Percentiles rank a stretch among this genome's conserved stretches.
Evolutionary conservation across 257 asterid species (phyloP).

Genomic region (Solanum megistacrolobum): DNA sequence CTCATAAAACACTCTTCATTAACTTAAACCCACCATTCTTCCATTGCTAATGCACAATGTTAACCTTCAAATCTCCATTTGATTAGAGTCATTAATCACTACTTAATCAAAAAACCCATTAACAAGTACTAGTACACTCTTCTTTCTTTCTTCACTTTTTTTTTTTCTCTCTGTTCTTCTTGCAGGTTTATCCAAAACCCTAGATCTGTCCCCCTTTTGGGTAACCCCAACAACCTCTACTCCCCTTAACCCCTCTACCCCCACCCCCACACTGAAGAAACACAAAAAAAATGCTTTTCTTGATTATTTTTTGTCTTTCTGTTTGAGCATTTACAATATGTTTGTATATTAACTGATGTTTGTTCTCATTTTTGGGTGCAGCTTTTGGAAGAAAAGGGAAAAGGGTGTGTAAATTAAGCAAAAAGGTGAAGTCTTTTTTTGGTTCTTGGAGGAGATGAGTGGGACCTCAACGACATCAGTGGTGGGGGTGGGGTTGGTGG

Average conservation of each 20-base stretch:
- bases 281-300: neutral
- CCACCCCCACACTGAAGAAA: neutral
- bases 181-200: constrained; percentile 70
- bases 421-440: neutral
- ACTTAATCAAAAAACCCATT: neutral
- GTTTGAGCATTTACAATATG: neutral
- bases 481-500: constrained; percentile 20
- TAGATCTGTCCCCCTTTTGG: constrained; percentile 60
- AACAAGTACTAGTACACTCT: neutral
- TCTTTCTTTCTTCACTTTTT: neutral
- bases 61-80: neutral
- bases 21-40: neutral
- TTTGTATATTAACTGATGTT: constrained; percentile 8
- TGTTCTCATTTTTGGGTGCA: constrained; percentile 23
- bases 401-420: constrained; percentile 3
- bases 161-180: constrained; percentile 8
- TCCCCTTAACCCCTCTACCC: neutral
- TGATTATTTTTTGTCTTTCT: neutral
- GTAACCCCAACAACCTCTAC: neutral
- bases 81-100: neutral
- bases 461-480: constrained; percentile 43
- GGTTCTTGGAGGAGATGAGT: constrained; percentile 31
- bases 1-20: constrained; percentile 4
- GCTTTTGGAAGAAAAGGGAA: constrained; percentile 16
- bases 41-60: neutral